Evolutionary conservation across 2,329 filamentous ascomycete genomes (phyloP).

Genomic region (Colletotrichum echinochloae): DNA sequence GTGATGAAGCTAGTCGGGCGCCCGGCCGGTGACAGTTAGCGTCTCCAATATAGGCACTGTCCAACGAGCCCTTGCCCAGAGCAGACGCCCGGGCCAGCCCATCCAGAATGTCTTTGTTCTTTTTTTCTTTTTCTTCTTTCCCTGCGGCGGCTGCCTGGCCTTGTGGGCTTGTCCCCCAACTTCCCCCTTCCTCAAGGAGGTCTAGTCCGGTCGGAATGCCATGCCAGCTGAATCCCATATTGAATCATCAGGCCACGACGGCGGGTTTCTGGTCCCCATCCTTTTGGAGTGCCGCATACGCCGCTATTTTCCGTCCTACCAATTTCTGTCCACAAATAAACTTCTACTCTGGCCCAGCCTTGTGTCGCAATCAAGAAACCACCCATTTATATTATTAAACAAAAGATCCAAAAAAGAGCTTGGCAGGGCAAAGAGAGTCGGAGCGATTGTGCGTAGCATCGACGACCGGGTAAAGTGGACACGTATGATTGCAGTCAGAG

Average conservation of each 20-base stretch:
- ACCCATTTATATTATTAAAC: neutral
- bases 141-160: neutral
- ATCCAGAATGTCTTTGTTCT: constrained; percentile 16
- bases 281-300: too few species aligned
- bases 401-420: neutral
- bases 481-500: constrained; percentile 13
- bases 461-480: constrained; percentile 2
- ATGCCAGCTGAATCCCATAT: neutral
- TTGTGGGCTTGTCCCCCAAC: constrained; percentile 1
- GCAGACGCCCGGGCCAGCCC: constrained; percentile 22
- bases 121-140: neutral
- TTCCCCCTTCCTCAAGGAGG: neutral
- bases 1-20: constrained; percentile 16
- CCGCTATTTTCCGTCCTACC: neutral
- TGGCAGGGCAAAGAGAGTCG: neutral
- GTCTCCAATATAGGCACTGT: neutral
- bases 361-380: neutral
- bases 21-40: constrained; percentile 27
- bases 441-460: neutral
- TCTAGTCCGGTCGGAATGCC: neutral
- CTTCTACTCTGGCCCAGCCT: neutral
- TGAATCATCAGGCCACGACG: neutral
- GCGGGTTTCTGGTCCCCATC: neutral
- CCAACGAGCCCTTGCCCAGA: constrained; percentile 11
- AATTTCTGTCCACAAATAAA: neutral